Evolutionary conservation across 1,139 yeast species (phyloP).

Genomic region (Saccharomyces hybrid): DNA sequence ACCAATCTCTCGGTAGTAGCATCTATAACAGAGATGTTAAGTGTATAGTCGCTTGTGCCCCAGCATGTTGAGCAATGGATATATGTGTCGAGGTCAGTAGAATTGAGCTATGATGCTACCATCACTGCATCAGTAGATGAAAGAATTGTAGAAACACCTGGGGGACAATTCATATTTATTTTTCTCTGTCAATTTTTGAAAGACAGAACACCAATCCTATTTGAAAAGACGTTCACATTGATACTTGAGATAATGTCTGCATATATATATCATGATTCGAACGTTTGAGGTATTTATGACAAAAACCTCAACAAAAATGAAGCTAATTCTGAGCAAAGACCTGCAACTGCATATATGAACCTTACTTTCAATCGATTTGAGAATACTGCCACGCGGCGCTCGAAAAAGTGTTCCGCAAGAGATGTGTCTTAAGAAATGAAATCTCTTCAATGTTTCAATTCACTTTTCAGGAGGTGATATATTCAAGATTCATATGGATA

Average conservation of each 20-base stretch:
- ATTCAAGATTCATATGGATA: background rate
- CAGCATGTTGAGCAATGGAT: background rate
- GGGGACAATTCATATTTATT: background rate
- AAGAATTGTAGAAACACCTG: background rate
- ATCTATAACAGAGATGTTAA: background rate
- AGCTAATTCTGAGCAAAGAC: background rate
- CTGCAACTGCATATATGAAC: background rate
- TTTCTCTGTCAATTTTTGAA: background rate
- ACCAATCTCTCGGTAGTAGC: background rate
- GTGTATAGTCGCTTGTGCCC: background rate
- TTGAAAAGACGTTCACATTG: too few species aligned
- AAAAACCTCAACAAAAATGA: background rate
- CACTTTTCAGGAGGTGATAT: background rate
- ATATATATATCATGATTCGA: too few species aligned
- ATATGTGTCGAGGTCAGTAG: background rate
- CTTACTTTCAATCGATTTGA: background rate
- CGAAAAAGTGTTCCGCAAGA: background rate
- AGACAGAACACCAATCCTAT: background rate
- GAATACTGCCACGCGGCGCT: background rate
- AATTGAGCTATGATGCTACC: background rate
- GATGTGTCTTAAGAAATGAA: background rate
- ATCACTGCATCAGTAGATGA: background rate
- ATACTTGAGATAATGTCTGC: too few species aligned
- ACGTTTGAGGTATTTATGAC: too few species aligned
- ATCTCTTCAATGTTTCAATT: background rate